phyloP scores from a whole-genome alignment of 192 early-diverging fungal species.

The Kickxella alabastrina region DNA sequence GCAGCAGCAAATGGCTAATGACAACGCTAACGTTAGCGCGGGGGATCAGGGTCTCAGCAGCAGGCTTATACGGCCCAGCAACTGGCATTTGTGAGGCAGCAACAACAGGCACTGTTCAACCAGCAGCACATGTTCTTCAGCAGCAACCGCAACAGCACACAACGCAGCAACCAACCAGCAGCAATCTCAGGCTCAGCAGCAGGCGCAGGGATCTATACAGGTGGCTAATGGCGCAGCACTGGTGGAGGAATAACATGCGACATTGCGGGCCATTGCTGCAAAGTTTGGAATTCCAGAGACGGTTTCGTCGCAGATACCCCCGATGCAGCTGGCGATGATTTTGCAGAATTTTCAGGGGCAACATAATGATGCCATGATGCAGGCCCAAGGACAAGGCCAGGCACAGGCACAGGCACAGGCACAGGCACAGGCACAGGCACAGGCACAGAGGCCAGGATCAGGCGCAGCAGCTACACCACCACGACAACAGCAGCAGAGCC shows the following conservation, averaged over 20 bases:
- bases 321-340: constrained; percentile 29
- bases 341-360: constrained; percentile 32
- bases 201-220: not conserved
- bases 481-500: too few relatives aligned
- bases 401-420: not conserved
- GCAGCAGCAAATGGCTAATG: constrained; percentile 8
- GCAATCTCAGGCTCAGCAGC: constrained; percentile 2
- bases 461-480: too few relatives aligned
- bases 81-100: constrained; percentile 17
- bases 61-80: constrained; percentile 7
- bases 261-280: constrained; percentile 32
- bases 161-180: not conserved
- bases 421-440: constrained; percentile 3
- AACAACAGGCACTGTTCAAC: not conserved
- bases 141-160: constrained; percentile 1
- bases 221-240: not conserved
- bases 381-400: not conserved
- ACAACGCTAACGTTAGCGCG: not conserved
- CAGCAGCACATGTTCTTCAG: constrained; percentile 1
- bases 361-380: constrained; percentile 8
- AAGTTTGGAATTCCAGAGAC: constrained; percentile 25
- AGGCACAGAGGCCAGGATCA: too few relatives aligned
- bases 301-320: constrained; percentile 16
- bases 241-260: constrained; percentile 3
- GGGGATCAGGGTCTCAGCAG: constrained; percentile 8